Percentiles rank a stretch among this genome's conserved stretches.
phyloP scores from a whole-genome alignment of 768 basidiomycete genomes.

The Phanerochaete carnosa region DNA sequence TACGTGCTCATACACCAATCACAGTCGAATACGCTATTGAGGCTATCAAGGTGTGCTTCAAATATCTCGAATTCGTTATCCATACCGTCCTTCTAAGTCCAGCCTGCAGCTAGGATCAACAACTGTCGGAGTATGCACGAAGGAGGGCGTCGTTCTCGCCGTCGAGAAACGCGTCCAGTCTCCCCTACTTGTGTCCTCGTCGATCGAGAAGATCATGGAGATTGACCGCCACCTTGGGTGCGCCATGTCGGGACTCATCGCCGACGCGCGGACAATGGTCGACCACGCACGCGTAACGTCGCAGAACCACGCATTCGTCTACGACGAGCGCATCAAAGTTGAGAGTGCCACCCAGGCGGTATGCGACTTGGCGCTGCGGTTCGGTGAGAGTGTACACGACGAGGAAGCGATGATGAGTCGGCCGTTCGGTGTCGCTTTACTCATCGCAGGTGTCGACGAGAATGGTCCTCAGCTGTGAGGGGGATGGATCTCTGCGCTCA shows the following conservation, averaged over 20 bases:
- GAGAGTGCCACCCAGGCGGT: constrained; percentile 98
- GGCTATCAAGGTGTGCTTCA: constrained; percentile 87
- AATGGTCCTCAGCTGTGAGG: constrained; percentile 90
- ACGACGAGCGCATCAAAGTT: constrained; percentile 95
- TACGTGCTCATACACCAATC: background rate
- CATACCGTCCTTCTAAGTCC: background rate
- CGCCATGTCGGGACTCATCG: constrained; percentile 96
- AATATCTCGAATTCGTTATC: background rate
- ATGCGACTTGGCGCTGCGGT: constrained; percentile 93
- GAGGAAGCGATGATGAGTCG: constrained; percentile 99
- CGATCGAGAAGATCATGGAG: constrained; percentile 99
- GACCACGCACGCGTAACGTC: constrained; percentile 98
- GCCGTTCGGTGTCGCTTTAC: constrained; percentile 95
- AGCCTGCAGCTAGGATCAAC: constrained; percentile 86
- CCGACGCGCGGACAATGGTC: constrained; percentile 98
- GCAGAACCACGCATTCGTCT: constrained; percentile 94
- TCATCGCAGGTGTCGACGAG: constrained; percentile 98
- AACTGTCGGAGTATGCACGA: constrained; percentile 91
- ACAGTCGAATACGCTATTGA: constrained; percentile 99
- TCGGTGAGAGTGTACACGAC: constrained; percentile 98
- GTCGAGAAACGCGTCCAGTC: constrained; percentile 99
- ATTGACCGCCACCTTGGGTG: constrained; percentile 96
- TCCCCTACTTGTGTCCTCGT: constrained; percentile 88
- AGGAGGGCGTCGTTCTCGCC: constrained; percentile 86
- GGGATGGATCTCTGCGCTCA: background rate